These are phyloP conservation scores for Yamagishiella unicocca DNA, from an alignment of 139 green algal genomes.

Conservation along the genomic window DNA sequence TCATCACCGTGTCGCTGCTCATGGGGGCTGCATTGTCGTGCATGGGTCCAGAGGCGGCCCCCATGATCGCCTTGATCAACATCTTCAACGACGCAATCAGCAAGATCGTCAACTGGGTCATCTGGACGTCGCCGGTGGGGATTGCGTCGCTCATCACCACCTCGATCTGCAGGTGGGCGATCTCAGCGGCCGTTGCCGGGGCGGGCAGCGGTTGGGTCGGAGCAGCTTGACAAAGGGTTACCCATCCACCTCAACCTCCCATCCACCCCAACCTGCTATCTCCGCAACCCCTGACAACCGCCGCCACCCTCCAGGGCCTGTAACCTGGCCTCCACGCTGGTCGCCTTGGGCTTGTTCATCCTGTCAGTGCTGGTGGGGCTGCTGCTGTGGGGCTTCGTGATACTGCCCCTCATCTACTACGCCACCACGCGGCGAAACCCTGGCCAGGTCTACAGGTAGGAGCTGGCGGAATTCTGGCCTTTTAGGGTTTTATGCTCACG, in stretches of 20 bases:
- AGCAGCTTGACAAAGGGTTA: too few relatives aligned
- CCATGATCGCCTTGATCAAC: conserved; percentile 10
- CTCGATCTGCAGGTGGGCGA: conserved; percentile 41
- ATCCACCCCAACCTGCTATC: too few relatives aligned
- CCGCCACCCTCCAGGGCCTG: conserved; percentile 23
- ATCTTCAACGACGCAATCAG: conserved; percentile 46
- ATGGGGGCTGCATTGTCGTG: conserved; percentile 23
- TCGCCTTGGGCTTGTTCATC: conserved; percentile 27
- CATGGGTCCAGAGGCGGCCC: conserved; percentile 21
- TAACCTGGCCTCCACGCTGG: conserved; percentile 31
- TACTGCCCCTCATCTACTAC: conserved; percentile 29
- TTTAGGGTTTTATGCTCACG: too few relatives aligned
- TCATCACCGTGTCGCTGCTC: conserved; percentile 42
- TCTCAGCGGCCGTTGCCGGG: too few relatives aligned
- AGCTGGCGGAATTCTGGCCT: too few relatives aligned
- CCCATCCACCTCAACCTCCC: too few relatives aligned
- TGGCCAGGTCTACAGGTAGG: conserved; percentile 36
- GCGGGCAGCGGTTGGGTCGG: too few relatives aligned
- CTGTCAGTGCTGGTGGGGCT: conserved; percentile 28
- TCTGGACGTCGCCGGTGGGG: conserved; percentile 24
- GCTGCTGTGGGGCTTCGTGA: conserved; percentile 22
- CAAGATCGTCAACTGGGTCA: conserved; percentile 43
- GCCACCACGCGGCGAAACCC: conserved; percentile 24
- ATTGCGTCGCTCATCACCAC: conserved; percentile 45
- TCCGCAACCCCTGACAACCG: neutral